These are phyloP conservation scores for Talaromyces ruber DNA, from an alignment of 495 filamentous ascomycete species.

Conservation along the genomic window DNA sequence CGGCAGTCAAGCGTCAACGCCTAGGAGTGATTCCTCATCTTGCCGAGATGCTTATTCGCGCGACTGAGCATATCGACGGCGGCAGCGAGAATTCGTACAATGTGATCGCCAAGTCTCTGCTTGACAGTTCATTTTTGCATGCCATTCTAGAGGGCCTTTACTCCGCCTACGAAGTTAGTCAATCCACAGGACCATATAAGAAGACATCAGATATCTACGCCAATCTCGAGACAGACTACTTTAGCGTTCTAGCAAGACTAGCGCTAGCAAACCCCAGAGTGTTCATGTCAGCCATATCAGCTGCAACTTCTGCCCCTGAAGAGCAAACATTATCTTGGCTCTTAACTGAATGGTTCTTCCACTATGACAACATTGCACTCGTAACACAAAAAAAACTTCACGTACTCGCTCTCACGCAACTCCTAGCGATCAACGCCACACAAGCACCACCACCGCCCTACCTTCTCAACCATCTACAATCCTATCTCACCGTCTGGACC, in stretches of 20 bases:
- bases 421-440: constrained; percentile 56
- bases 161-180: constrained; percentile 59
- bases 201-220: constrained; percentile 54
- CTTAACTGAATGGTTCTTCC: constrained; percentile 75
- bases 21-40: constrained; percentile 56
- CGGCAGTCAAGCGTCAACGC: constrained; percentile 52
- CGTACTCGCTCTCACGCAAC: constrained; percentile 69
- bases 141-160: constrained; percentile 64
- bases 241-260: constrained; percentile 73
- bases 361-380: constrained; percentile 76
- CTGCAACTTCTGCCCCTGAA: constrained; percentile 25
- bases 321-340: constrained; percentile 62
- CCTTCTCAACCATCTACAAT: constrained; percentile 53
- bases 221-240: constrained; percentile 72
- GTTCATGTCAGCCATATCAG: constrained; percentile 48
- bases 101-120: constrained; percentile 56
- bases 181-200: constrained; percentile 67
- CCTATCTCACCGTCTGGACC: constrained; percentile 62
- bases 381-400: constrained; percentile 70
- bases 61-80: constrained; percentile 62
- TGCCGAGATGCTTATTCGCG: constrained; percentile 62
- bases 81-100: constrained; percentile 54
- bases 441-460: constrained; percentile 35
- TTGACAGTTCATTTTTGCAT: constrained; percentile 56
- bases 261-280: constrained; percentile 58